Evolutionary conservation across 2,329 filamentous ascomycete genomes (phyloP).

Genomic region (Dothiorella sarmentorum): DNA sequence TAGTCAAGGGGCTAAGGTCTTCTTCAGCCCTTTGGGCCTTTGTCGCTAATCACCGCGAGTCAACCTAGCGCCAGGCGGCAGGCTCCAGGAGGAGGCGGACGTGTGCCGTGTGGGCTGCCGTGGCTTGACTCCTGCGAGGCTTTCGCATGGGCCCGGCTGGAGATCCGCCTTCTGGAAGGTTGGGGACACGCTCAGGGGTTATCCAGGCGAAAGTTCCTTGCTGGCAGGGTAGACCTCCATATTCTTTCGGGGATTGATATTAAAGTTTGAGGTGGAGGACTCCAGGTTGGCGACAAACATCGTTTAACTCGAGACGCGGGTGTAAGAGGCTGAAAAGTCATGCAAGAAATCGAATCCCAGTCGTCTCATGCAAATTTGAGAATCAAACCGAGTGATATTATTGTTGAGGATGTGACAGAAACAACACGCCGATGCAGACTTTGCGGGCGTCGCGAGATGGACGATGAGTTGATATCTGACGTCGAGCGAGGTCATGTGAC

Average conservation of each 20-base stretch:
- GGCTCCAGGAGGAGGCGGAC: neutral
- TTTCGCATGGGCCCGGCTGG: constrained; percentile 9
- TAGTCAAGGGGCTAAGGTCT: constrained; percentile 10
- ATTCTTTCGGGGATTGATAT: neutral
- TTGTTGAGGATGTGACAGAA: neutral
- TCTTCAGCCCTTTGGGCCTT: neutral
- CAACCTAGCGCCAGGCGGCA: neutral
- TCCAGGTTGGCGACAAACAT: neutral
- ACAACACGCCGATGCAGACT: neutral
- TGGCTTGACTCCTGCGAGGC: neutral
- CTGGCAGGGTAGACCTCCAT: neutral
- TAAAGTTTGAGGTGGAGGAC: neutral
- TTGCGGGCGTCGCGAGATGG: neutral
- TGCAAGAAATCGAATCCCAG: neutral
- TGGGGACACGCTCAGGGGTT: constrained; percentile 6
- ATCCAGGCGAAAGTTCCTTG: neutral
- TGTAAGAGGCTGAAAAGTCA: constrained; percentile 2
- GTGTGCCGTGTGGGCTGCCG: constrained; percentile 7
- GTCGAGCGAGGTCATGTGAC: neutral
- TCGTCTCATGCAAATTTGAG: neutral
- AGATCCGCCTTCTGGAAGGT: constrained; percentile 13
- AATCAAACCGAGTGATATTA: neutral
- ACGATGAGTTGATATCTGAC: neutral
- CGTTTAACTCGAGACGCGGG: constrained; percentile 13
- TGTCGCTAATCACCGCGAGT: neutral